phyloP scores from a whole-genome alignment of 192 early-diverging fungal genomes.

The Backusella macrospora region DNA sequence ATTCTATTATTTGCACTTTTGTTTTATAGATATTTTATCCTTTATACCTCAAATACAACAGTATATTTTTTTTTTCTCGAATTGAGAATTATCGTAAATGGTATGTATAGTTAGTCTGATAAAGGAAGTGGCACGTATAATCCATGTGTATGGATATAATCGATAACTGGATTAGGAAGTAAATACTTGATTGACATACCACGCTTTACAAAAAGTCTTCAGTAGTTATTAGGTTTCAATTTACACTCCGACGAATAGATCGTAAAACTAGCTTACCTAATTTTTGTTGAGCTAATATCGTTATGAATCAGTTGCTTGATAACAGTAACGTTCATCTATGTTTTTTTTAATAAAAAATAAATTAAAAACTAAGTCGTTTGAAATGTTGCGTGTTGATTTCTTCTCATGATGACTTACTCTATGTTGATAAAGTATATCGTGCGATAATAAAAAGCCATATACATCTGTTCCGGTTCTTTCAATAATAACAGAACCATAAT shows the following conservation, averaged over 20 bases:
- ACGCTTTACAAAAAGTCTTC: constrained; percentile 83
- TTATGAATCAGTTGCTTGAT: constrained; percentile 98
- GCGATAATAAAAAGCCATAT: constrained; percentile 87
- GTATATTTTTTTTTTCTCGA: not conserved
- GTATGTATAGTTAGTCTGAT: not conserved
- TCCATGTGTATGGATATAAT: constrained; percentile 81
- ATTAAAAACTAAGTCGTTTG: not conserved
- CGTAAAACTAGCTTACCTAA: constrained; percentile 54
- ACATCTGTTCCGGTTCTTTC: constrained; percentile 97
- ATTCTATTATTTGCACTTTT: too few relatives aligned
- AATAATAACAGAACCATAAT: constrained; percentile 93
- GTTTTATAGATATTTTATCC: too few relatives aligned
- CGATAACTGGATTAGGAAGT: constrained; percentile 88
- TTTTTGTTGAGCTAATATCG: constrained; percentile 97
- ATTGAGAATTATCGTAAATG: not conserved
- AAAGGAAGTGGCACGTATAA: constrained; percentile 58
- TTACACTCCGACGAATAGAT: not conserved
- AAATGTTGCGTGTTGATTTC: not conserved
- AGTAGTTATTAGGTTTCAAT: not conserved
- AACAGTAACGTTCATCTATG: constrained; percentile 85
- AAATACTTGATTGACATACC: constrained; percentile 96
- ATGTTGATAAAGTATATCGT: constrained; percentile 90
- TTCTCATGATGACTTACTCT: constrained; percentile 50
- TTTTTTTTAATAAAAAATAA: not conserved
- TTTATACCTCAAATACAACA: too few relatives aligned